Percentiles rank a stretch among this genome's conserved stretches.
These are phyloP conservation scores for Dentipellis fragilis DNA, from an alignment of 768 basidiomycete genomes.

Conservation along the genomic window DNA sequence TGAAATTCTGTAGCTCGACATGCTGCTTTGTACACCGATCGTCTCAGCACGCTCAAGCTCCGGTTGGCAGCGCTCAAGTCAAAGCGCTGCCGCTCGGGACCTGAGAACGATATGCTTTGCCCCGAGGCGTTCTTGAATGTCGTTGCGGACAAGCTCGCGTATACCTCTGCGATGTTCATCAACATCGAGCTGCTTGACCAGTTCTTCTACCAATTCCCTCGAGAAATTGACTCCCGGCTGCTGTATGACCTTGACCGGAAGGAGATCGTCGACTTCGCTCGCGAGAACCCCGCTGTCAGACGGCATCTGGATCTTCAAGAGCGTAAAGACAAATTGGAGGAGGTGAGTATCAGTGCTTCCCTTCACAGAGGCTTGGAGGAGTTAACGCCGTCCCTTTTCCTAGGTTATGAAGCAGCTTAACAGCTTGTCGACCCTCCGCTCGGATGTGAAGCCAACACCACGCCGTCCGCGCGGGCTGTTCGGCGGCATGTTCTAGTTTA, in stretches of 20 bases:
- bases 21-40: slow-evolving; percentile 80
- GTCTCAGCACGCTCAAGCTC: slow-evolving; percentile 74
- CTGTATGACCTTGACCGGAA: slow-evolving; percentile 88
- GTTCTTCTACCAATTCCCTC: slow-evolving; percentile 99
- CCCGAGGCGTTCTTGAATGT: slow-evolving; percentile 96
- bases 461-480: slow-evolving; percentile 75
- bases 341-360: slow-evolving; percentile 35
- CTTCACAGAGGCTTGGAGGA: background rate
- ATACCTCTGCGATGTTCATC: slow-evolving; percentile 97
- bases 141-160: slow-evolving; percentile 92
- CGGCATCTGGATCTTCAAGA: slow-evolving; percentile 90
- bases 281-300: slow-evolving; percentile 87
- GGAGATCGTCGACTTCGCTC: slow-evolving; percentile 86
- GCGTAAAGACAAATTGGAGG: slow-evolving; percentile 94
- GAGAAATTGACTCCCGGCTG: slow-evolving; percentile 91
- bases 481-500: slow-evolving; percentile 51
- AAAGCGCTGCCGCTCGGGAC: slow-evolving; percentile 79
- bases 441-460: slow-evolving; percentile 67
- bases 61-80: slow-evolving; percentile 82
- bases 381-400: slow-evolving; percentile 2
- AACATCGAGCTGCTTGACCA: slow-evolving; percentile 97
- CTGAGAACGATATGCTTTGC: slow-evolving; percentile 82
- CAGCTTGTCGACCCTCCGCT: slow-evolving; percentile 77
- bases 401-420: slow-evolving; percentile 96
- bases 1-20: slow-evolving; percentile 58